Base-by-base conservation (phyloP, 2,329 filamentous ascomycete genomes). In the Ophiocordyceps unilateralis region DNA sequence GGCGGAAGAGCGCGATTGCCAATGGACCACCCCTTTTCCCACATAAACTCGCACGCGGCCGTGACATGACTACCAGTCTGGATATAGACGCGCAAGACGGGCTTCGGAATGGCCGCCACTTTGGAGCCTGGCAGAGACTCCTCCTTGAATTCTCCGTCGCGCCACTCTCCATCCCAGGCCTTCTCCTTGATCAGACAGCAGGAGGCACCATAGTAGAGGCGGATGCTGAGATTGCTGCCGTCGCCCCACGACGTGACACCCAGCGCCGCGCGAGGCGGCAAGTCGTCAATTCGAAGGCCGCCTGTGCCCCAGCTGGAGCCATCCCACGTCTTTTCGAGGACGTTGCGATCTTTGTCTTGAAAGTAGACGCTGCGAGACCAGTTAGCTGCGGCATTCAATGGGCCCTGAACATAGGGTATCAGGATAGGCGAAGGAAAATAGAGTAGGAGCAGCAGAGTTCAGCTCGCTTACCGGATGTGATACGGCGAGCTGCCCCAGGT, bases 241-340 rank as follows among this genome's bases (percentile, higher is more conserved):
- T 39, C 23, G 23, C 23, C 23, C 41, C 36, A 39, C 12, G 36
- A 39, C 3, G 36, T 39, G 3, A 39, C 41, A 22, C 23, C 36
- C 14, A 43, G 24, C 4, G 34, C 5, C 12, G 24, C 36, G 24
- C 41, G 41, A 14, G 36, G 34, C 15, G 26, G 30, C 36, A 30
- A 22, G 22, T n/a, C 9, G 32, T 8, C 5, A 22, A 43, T 17
- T 36, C 26, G 34, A 5, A 43, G 24, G 19, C 37, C 23, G 17
- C 41, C 36, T 19, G 24, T 21, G 12, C 26, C n/a, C 34, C 41
- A 43, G 11, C 34, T 34, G 4, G 5, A 15, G 12, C 37, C 41
- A 24, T 43, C 41, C 41, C 41, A 43, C 1, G 36, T n/a, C 24
- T 39, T 39, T n/a, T 43, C 41, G 14, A 32, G n/a, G 36, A 43